Evolutionary conservation across 2,329 filamentous ascomycete genomes (phyloP), one percentile per base, ranked within the genome.

Genomic region (Fusarium globosum): DNA sequence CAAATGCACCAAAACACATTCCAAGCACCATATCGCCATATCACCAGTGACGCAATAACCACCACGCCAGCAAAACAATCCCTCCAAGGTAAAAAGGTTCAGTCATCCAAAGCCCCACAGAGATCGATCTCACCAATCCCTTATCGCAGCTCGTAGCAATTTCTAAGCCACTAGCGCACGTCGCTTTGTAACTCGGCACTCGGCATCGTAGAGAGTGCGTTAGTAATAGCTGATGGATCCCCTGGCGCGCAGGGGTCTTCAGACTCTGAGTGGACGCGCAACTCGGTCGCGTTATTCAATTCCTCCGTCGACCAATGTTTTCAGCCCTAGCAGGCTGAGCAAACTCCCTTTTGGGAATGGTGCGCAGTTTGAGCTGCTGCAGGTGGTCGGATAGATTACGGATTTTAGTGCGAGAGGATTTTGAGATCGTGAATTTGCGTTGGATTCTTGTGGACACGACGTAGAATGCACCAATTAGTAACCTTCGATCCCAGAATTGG

Each of bases 231-330:
- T 28, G 15, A 36, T 59, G 56, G 56, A 59, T 15, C 33, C 41
- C 35, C 10, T 12, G 3, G 23, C 7, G 30, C 10, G 16, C 33
- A 26, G 23, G 56, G 30, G 20, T 36, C 15, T 38, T 51, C 42
- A 51, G 56, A 35, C 42, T 30, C 23, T 59, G 33, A 59, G 42
- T 59, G 56, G 56, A 28, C 18, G 21, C 7, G 20, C 23, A 59
- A 51, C 42, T 38, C 42, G 56, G 56, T 59, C 43, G 30, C 33
- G 41, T 59, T 59, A 38, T 59, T 23, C 56, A 59, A 59, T 59
- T 51, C 30, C 23, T 59, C 56, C 56, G 56, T 20, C 14, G 33
- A 38, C 33, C 23, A 49, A 20, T 28, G 23, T 20, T 28, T 56
- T 51, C 30, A 59, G 56, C 56, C 33, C 30, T 28, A 51, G 15